Evolutionary conservation across 768 basidiomycete genomes (phyloP).

Genomic region (Nidularia pulvinata): DNA sequence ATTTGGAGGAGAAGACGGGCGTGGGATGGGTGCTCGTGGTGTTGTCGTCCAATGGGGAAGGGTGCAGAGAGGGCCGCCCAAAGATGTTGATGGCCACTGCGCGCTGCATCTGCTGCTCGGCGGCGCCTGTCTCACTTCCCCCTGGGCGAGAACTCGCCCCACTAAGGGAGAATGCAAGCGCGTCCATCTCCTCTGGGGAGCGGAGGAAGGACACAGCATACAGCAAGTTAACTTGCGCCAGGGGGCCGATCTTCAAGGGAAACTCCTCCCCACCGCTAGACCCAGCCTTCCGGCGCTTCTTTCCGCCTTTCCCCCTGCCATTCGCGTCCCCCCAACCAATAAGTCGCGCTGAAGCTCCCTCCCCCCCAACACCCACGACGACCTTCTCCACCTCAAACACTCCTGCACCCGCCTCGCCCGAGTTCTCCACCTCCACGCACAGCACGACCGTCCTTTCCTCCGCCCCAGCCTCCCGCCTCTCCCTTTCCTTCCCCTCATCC

Average conservation of each 20-base stretch:
- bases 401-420: slow-evolving; percentile 56
- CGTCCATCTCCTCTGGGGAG: slow-evolving; percentile 57
- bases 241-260: slow-evolving; percentile 68
- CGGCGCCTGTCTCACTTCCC: slow-evolving; percentile 3
- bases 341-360: slow-evolving; percentile 46
- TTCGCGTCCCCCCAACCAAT: slow-evolving; percentile 55
- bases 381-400: slow-evolving; percentile 79
- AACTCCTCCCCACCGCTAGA: slow-evolving; percentile 50
- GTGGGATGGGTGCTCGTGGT: slow-evolving; percentile 45
- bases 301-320: too few relatives aligned
- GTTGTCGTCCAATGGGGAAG: slow-evolving; percentile 12
- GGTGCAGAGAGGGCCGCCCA: slow-evolving; percentile 62
- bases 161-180: slow-evolving; percentile 29
- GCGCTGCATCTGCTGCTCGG: slow-evolving; percentile 57
- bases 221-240: slow-evolving; percentile 86
- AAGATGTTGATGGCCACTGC: slow-evolving; percentile 80
- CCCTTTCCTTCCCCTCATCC: slow-evolving; percentile 27
- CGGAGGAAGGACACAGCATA: slow-evolving; percentile 86
- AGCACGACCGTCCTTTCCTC: slow-evolving; percentile 87
- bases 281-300: slow-evolving; percentile 14
- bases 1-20: slow-evolving; percentile 75
- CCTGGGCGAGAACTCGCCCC: slow-evolving; percentile 11
- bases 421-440: slow-evolving; percentile 91
- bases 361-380: slow-evolving; percentile 74
- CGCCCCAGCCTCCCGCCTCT: slow-evolving; percentile 63